A percentile compares a stretch with the other conserved stretches of the same genome.
Evolutionary conservation across 306 rosid genomes (phyloP).

Genomic region (Quercus alba): DNA sequence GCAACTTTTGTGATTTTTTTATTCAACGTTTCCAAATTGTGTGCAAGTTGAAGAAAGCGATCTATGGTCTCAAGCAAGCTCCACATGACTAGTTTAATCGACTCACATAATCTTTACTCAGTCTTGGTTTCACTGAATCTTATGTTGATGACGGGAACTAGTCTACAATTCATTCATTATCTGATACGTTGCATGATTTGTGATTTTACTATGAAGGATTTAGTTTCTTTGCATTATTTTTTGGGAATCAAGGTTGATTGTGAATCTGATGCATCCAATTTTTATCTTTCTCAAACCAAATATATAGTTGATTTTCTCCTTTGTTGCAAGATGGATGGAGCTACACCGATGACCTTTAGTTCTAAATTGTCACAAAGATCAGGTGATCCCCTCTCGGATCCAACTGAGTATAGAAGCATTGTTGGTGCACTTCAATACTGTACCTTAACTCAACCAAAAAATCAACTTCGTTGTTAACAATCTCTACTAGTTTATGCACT

Average conservation of each 20-base stretch:
- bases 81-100: neutral
- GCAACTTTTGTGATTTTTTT: neutral
- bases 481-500: neutral
- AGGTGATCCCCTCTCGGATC: neutral
- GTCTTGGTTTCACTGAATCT: neutral
- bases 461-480: neutral
- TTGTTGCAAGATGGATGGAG: too few species aligned
- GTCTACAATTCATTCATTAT: neutral
- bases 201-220: neutral
- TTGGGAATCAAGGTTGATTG: neutral
- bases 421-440: neutral
- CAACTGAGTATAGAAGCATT: neutral
- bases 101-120: neutral
- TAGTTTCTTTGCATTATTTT: neutral
- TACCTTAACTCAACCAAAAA: too few species aligned
- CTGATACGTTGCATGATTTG: too few species aligned
- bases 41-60: neutral
- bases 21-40: neutral
- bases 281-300: too few species aligned
- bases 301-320: too few species aligned
- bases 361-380: neutral
- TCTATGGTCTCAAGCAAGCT: too few species aligned
- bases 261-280: too few species aligned
- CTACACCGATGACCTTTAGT: neutral
- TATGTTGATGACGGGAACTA: neutral